Base-by-base conservation (phyloP, 345 rosid species). In the Diplotaxis tenuifolia region DNA sequence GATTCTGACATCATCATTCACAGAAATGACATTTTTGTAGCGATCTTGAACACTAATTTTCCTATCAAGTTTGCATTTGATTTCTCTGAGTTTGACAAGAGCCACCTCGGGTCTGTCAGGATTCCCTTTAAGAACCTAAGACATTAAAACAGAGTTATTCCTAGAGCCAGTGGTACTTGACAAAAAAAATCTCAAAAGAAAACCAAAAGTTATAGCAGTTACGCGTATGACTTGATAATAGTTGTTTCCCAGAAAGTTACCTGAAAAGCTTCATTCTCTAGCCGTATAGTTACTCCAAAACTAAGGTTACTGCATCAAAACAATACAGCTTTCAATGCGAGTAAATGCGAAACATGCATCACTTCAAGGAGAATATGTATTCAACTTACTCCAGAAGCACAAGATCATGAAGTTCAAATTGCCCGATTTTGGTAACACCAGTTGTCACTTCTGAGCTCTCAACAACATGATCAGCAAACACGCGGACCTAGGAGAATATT, bases 261-360 rank as follows among this genome's bases (percentile, higher is more conserved):
- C 94, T 90, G 97, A 83, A 92, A 88, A 22, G 91, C 98, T 84
- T 95, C 99, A 75, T 84, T 92, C 84, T 95, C 99, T 32, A 95
- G 96, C 68, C 98, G 96, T 66, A 95, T 95, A 28, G 92, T 87
- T 45, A 95, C 89, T 59, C 99, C 99, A 73, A 92, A 95, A 83
- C 87, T 95, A 74, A 67, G 80, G 78, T 88, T 90, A 76, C 99
- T 92, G 90, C 82, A 86, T 8, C 73, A 75, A 47, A 55, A 40
- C 53, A 11, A 73, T 49, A 40, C n/a, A 47, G 59, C 38, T 29
- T 40, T 62, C 54, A 72, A 62, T 21, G 6, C 25, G 4, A 22
- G 57, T 72, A 28, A 38, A 66, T 19, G 58, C n/a, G 55, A 62
- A 28, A 76, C 22, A 52, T 52, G 45, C 10, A 29, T 62, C 20